phyloP scores from a whole-genome alignment of 2,329 filamentous ascomycete genomes.

The Tolypocladium endophyticum region DNA sequence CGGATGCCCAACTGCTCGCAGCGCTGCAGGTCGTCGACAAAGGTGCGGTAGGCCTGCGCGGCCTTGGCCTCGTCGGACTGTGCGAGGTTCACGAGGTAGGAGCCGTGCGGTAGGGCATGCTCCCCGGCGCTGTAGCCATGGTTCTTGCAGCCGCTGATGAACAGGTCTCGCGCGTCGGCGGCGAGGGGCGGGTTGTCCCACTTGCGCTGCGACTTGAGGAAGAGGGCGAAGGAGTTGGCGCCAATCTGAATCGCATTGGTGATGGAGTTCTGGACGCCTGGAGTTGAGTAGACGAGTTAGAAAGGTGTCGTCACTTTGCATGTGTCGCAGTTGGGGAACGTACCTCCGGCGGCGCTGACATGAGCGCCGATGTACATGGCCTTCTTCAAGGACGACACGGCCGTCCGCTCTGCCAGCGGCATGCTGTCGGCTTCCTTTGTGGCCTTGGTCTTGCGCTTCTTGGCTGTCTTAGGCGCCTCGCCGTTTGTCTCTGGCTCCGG shows the following conservation, averaged over 20 bases:
- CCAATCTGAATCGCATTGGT: slow-evolving; percentile 70
- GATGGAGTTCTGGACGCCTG: slow-evolving; percentile 83
- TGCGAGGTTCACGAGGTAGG: slow-evolving; percentile 92
- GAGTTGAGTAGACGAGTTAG: neutral
- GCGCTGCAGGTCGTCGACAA: slow-evolving; percentile 77
- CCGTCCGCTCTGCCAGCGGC: slow-evolving; percentile 60
- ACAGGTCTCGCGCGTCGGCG: slow-evolving; percentile 55
- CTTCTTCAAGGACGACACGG: slow-evolving; percentile 50
- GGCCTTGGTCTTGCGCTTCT: slow-evolving; percentile 33
- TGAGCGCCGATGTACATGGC: slow-evolving; percentile 83
- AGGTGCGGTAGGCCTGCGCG: slow-evolving; percentile 73
- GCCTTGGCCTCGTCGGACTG: slow-evolving; percentile 72
- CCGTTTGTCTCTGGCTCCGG: slow-evolving; percentile 5
- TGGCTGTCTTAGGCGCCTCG: slow-evolving; percentile 17
- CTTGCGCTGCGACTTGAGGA: slow-evolving; percentile 93
- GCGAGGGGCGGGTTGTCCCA: slow-evolving; percentile 78
- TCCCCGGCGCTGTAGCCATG: slow-evolving; percentile 61
- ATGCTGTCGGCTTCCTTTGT: slow-evolving; percentile 32
- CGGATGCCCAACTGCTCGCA: slow-evolving; percentile 79
- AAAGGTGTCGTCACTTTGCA: too few species aligned
- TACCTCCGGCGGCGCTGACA: slow-evolving; percentile 80
- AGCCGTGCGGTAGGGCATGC: slow-evolving; percentile 83
- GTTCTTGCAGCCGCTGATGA: slow-evolving; percentile 55
- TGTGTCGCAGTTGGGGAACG: slow-evolving; percentile 8
- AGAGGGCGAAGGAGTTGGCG: slow-evolving; percentile 87